phyloP scores from a whole-genome alignment of 2,329 filamentous ascomycete genomes.

The Penicillium corylophilum region DNA sequence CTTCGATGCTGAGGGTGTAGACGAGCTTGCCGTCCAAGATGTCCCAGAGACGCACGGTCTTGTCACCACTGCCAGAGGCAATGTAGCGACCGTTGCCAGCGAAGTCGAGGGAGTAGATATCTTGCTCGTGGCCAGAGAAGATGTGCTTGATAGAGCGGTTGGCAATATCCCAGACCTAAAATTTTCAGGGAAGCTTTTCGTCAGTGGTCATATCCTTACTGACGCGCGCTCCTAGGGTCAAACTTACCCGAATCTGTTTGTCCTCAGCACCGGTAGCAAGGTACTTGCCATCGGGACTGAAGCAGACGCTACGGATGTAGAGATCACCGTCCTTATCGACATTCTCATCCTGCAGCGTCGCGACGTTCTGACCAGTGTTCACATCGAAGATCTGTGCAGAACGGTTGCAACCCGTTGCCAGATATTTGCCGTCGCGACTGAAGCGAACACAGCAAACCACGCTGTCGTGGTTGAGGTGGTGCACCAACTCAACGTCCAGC shows the following conservation, averaged over 20 bases:
- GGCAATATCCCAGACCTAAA: constrained; percentile 89
- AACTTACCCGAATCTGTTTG: constrained; percentile 84
- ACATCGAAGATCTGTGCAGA: constrained; percentile 99
- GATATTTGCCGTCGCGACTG: constrained; percentile 90
- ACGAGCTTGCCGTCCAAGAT: constrained; percentile 81
- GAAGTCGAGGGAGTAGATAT: constrained; percentile 97
- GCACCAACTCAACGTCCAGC: constrained; percentile 89
- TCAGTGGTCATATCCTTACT: constrained; percentile 3
- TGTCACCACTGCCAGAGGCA: constrained; percentile 90
- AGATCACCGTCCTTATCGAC: constrained; percentile 87
- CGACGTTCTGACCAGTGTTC: constrained; percentile 79
- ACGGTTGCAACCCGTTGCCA: constrained; percentile 94
- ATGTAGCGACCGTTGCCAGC: constrained; percentile 90
- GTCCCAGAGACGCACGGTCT: constrained; percentile 95
- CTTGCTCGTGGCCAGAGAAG: constrained; percentile 96
- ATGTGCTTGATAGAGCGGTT: constrained; percentile 81
- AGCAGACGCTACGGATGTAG: constrained; percentile 97
- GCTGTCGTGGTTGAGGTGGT: constrained; percentile 89
- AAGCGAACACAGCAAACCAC: constrained; percentile 98
- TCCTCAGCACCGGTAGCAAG: constrained; percentile 96
- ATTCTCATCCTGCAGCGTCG: constrained; percentile 82
- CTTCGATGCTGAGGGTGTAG: constrained; percentile 86
- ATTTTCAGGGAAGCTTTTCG: constrained; percentile 1
- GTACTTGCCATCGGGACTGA: constrained; percentile 92
- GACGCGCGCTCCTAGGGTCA: not conserved